Base-by-base conservation (phyloP, 129 eudicot species). In the Ambrosia trifida region DNA sequence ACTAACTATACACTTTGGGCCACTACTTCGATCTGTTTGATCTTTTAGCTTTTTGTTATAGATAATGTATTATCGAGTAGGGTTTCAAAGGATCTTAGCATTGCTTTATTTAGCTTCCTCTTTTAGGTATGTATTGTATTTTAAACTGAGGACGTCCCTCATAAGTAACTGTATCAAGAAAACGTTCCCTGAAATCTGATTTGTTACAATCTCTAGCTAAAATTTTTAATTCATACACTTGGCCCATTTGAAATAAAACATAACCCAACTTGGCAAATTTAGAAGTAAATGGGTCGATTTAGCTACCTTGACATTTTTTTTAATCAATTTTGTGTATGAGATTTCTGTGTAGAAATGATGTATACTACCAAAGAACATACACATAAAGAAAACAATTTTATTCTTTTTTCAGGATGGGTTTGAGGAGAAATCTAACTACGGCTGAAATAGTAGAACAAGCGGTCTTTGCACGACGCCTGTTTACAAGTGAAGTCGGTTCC, bases 361-460 rank as follows among this genome's bases (percentile, higher is more conserved):
- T 13, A 4, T 60, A 32, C 66, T 7, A 60, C 66, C 66, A 60
- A 16, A 60, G 41, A 33, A 35, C 46, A 36, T 16, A 19, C 5
- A 53, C 0, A 53, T 10, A 68, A 32, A 47, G 11, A 33, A 68
- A 46, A 16, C 5, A 56, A n/a, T 40, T 40, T 40, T 8, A 40
- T 40, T 40, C 9, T 40, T 40, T 63, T 77, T 73, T 32, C 67
- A 94, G 97, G 81, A 94, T 94, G 99, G 97, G 97, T 20, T 84
- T 94, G 72, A 82, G 40, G 79, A 82, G 99, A 83, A 86, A 90
- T 50, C 74, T 94, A 68, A 80, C 93, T 12, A 66, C 97, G 7
- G 97, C 93, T 18, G 97, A 94, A 86, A 94, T 94, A 79, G 97
- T 94, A 69, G 99, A 94, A 78, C 97, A 94, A 80, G 89, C 93